Evolutionary conservation across 768 basidiomycete genomes (phyloP).

Genomic region (Leccinum fibrillosum): DNA sequence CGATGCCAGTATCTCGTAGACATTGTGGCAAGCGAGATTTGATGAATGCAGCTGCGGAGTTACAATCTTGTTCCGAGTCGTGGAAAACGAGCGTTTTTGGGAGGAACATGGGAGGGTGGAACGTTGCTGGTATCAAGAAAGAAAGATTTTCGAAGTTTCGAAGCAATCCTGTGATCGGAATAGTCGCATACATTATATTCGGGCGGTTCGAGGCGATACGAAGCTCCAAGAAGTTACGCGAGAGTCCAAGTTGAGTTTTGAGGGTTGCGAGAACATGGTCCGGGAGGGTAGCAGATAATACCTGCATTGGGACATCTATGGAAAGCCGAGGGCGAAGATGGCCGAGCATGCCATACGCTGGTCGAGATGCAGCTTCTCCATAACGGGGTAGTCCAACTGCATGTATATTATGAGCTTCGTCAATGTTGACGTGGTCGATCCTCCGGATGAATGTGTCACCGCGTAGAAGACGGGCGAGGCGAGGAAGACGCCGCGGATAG

Average conservation of each 20-base stretch:
- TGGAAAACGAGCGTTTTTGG: background rate
- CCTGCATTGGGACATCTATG: background rate
- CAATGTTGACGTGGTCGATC: background rate
- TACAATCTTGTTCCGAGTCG: background rate
- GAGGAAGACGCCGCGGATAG: too few species aligned
- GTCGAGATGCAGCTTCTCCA: background rate
- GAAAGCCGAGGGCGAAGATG: background rate
- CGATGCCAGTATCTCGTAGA: too few species aligned
- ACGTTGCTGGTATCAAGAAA: background rate
- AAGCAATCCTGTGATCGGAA: background rate
- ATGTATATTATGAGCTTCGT: slow-evolving; percentile 8
- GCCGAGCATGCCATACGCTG: background rate
- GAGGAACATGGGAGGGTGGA: background rate
- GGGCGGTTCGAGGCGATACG: too few species aligned
- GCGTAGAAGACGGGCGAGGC: too few species aligned
- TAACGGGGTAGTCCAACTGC: background rate
- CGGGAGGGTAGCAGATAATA: slow-evolving; percentile 1
- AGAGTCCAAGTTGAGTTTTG: background rate
- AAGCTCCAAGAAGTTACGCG: too few species aligned
- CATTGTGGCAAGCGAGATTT: too few species aligned
- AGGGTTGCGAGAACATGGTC: background rate
- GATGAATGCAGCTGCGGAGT: too few species aligned
- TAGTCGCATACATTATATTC: too few species aligned
- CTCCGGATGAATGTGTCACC: background rate
- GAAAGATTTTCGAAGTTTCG: background rate